These are phyloP conservation scores for Cutaneotrichosporon arboriforme DNA, from an alignment of 1,284 basidiomycete species.

Conservation along the genomic window DNA sequence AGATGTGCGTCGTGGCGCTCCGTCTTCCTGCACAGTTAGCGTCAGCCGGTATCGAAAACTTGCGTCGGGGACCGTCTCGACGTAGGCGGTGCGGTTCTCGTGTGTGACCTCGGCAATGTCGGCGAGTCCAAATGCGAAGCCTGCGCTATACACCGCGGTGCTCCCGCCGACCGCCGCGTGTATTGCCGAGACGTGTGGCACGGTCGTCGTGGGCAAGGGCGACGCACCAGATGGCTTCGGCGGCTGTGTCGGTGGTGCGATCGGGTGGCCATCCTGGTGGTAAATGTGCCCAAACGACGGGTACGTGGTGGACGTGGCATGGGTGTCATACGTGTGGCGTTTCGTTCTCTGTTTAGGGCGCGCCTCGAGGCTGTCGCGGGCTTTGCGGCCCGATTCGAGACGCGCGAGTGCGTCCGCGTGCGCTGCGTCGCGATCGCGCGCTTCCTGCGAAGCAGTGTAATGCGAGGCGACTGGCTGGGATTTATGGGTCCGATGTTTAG, in stretches of 20 bases:
- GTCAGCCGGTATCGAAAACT: constrained; percentile 9
- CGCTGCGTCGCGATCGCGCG: background rate
- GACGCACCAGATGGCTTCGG: background rate
- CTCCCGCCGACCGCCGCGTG: no score
- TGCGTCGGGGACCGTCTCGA: constrained; percentile 44
- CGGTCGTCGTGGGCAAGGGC: background rate
- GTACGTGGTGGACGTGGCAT: constrained; percentile 8
- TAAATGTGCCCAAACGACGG: constrained; percentile 44
- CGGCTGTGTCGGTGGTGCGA: constrained; percentile 17
- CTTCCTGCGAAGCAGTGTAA: background rate
- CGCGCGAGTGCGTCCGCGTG: no score
- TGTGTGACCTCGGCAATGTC: background rate
- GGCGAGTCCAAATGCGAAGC: background rate
- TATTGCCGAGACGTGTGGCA: no score
- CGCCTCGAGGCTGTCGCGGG: no score
- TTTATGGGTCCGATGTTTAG: no score
- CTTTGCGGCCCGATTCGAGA: no score
- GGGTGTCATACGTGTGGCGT: constrained; percentile 4
- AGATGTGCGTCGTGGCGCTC: no score
- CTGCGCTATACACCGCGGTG: background rate
- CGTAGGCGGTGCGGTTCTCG: constrained; percentile 25
- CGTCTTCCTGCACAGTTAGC: background rate
- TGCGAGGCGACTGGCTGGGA: no score
- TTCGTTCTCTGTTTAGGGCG: background rate
- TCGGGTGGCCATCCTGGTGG: constrained; percentile 30